A percentile compares a stretch with the other conserved stretches of the same genome.
phyloP scores from a whole-genome alignment of 768 basidiomycete species.

The Phlebiopsis gigantea region DNA sequence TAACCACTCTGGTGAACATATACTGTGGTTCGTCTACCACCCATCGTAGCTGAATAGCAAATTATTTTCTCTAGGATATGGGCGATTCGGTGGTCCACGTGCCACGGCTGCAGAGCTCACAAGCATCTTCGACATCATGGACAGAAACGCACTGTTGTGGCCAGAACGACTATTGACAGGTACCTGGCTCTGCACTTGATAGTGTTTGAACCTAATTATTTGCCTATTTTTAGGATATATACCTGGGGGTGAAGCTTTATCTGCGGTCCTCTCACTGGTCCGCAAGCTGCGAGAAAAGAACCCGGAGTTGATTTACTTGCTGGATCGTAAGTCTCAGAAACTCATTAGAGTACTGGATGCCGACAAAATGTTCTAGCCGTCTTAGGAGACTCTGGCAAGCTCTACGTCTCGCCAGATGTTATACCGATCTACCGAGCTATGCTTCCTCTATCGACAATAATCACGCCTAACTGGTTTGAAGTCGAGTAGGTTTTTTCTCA shows the following conservation, averaged over 20 bases:
- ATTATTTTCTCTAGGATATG: conserved; percentile 59
- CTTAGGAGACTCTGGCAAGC: conserved; percentile 82
- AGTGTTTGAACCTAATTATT: too few species aligned
- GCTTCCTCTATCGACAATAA: conserved; percentile 82
- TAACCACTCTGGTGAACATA: conserved; percentile 76
- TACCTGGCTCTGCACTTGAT: conserved; percentile 21
- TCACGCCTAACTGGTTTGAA: conserved; percentile 98
- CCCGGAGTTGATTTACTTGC: conserved; percentile 71
- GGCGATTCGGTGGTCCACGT: conserved; percentile 72
- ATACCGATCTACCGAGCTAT: conserved; percentile 81
- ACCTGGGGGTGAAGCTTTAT: conserved; percentile 74
- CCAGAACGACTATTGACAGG: conserved; percentile 80
- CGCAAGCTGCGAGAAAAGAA: conserved; percentile 51
- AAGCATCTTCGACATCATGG: conserved; percentile 68
- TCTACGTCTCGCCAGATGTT: conserved; percentile 87
- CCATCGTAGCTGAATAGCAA: not conserved
- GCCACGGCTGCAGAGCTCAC: conserved; percentile 74
- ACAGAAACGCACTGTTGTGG: conserved; percentile 66
- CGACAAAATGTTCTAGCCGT: conserved; percentile 54
- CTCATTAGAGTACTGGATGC: too few species aligned
- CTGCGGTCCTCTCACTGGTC: conserved; percentile 59
- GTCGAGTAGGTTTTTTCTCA: conserved; percentile 61
- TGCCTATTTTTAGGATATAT: conserved; percentile 68
- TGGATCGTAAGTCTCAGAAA: conserved; percentile 90
- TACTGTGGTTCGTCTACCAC: not conserved